Conservation (phyloP, 2,329 filamentous ascomycete genomes). For the Scedosporium aurantiacum region DNA sequence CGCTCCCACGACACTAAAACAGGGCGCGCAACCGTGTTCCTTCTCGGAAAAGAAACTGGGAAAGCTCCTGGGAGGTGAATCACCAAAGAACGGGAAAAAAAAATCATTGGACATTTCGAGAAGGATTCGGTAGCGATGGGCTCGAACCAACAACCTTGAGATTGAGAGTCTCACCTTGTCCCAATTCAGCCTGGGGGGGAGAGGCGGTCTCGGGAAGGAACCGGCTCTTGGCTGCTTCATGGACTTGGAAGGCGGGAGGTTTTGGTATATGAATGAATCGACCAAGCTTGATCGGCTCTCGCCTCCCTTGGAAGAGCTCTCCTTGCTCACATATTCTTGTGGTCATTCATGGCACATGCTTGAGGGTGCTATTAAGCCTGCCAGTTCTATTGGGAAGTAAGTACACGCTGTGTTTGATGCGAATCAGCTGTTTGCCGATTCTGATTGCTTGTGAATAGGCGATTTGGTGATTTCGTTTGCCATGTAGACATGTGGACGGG, state of each 20-base stretch:
- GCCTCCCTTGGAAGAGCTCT: no score
- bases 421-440: no score
- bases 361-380: no score
- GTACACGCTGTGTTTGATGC: no score
- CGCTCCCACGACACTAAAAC: no score
- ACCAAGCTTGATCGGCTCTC: no score
- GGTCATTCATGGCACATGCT: neutral
- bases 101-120: neutral
- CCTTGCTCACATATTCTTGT: neutral
- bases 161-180: neutral
- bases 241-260: neutral
- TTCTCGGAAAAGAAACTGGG: neutral
- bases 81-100: neutral
- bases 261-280: neutral
- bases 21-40: no score
- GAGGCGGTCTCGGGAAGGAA: neutral
- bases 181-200: neutral
- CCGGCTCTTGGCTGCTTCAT: neutral
- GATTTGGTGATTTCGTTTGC: no score
- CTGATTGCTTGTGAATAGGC: no score
- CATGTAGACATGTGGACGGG: no score
- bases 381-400: no score
- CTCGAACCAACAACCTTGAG: neutral
- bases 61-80: neutral
- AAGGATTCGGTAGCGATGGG: neutral